Evolutionary conservation across 1,284 basidiomycete genomes (phyloP), one percentile per base, ranked within the genome.

Genomic region (Marasmius fiardii): DNA sequence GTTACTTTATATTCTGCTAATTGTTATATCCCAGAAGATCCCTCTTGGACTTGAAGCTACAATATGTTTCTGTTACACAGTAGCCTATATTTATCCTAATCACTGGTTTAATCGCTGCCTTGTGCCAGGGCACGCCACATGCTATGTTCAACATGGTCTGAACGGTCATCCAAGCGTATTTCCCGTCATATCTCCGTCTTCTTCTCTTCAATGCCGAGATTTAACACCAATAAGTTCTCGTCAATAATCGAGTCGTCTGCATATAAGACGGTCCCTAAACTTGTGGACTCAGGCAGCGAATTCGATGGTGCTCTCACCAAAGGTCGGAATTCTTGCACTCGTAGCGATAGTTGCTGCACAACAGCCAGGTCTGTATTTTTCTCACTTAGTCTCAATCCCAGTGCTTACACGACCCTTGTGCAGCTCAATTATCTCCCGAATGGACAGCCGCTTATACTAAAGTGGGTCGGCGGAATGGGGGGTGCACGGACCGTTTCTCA

Each of bases 381-480:
- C 52, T 18, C 10, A 7, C 49, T 35, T 45, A n/a, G 23, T 43
- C 31, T 8, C 44, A 43, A n/a, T 43, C 39, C 18, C 31, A 48
- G 34, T 14, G 16, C 47, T 55, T 41, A 50, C 39, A 41, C n/a
- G 39, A 20, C n/a, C 20, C 51, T 21, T 35, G 55, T 18, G 16
- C 57, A 69, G 76, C 72, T 1, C 78, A 79, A 57, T 67, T 80
- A 53, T 79, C 80, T 4, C 74, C 77, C 0, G 77, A 80, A 65
- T 84, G 81, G 82, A 65, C 71, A 11, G 71, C 76, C 18, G 81
- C 81, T 24, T 81, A 81, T 53, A 63, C 69, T n/a, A 84, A 83
- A 72, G 80, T 77, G 57, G 48, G 44, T 24, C 23, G 14, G 20
- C 28, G 10, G 24, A 41, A 39, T 3, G 10, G 28, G 28, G 10